Base-by-base conservation (phyloP, 2,329 filamentous ascomycete genomes). In the Fusarium hostae region DNA sequence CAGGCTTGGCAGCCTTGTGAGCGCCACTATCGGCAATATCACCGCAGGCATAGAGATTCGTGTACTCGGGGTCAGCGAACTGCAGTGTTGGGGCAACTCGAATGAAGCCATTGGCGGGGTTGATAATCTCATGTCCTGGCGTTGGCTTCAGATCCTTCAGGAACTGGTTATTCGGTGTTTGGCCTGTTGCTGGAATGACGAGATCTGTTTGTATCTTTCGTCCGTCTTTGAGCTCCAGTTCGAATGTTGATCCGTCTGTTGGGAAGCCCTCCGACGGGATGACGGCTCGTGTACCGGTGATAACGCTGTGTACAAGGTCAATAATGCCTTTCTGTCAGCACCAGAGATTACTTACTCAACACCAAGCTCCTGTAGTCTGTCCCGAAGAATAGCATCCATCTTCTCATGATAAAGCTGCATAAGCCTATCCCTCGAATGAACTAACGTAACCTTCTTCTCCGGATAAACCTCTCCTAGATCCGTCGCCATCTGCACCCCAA, bases 81-180 rank as follows among this genome's bases (percentile, higher is more conserved):
- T 77, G 75, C 1, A 77, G 44, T 0, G 66, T 77, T 2, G 75
- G 63, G 0, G 65, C 54, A 2, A 77, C 72, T 30, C 66, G 68
- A 44, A 77, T 73, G 39, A 77, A 77, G 2, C 75, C 75, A 5
- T 77, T 77, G 20, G 56, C 26, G 1, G 62, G 56, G n/a, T 76
- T 77, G 8, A 70, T 22, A 1, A 77, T 60, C 7, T 62, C 56
- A 4, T 62, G 34, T 10, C 61, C 63, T 6, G 54, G 6, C 0
- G 72, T 65, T 0, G 66, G 59, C 18, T 69, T 22, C 1, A 77
- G 44, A 11, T 45, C 50, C 3, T 71, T 40, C 2, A 77, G 45
- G 24, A 77, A 77, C 18, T 77, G 74, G 35, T 75, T 77, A n/a
- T 77, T 77, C 4, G 75, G 75, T 2, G 71, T 73, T 39, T 77